Conservation (phyloP, 495 filamentous ascomycete species). For the Neurospora sp. region DNA sequence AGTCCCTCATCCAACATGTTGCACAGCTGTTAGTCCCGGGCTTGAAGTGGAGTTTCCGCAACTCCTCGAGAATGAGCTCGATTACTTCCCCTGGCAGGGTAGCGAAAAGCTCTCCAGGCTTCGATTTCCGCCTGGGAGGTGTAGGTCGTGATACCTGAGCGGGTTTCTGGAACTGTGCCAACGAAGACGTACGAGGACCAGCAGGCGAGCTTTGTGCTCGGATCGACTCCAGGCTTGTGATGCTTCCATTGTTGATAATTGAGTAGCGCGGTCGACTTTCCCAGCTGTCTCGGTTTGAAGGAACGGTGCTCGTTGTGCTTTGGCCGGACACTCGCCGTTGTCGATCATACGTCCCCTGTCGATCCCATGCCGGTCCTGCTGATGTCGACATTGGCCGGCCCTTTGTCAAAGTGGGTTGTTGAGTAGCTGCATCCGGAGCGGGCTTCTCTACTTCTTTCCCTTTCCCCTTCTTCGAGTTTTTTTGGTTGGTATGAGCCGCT, state of each 20-base stretch:
- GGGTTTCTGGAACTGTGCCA: constrained; percentile 13
- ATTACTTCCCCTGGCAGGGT: constrained; percentile 49
- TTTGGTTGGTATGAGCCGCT: not conserved
- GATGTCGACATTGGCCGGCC: not conserved
- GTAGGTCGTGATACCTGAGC: constrained; percentile 14
- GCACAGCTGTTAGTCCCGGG: constrained; percentile 44
- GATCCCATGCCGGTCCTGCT: constrained; percentile 2
- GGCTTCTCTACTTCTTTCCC: not conserved
- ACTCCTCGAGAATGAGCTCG: constrained; percentile 38
- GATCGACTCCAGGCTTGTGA: constrained; percentile 32
- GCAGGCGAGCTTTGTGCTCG: constrained; percentile 8
- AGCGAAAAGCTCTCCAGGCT: constrained; percentile 40
- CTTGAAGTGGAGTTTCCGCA: constrained; percentile 36
- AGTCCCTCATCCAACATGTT: constrained; percentile 70
- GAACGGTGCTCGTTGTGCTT: constrained; percentile 14
- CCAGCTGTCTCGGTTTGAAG: constrained; percentile 16
- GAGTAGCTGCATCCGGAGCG: not conserved
- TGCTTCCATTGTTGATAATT: constrained; percentile 23
- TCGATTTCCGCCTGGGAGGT: constrained; percentile 13
- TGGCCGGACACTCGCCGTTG: constrained; percentile 16
- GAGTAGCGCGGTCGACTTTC: constrained; percentile 15
- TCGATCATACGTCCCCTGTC: constrained; percentile 5
- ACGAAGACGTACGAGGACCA: not conserved
- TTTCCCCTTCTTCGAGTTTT: not conserved
- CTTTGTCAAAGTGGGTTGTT: not conserved